Evolutionary conservation across 2,329 filamentous ascomycete genomes (phyloP), one percentile per base, ranked within the genome.

Genomic region (Fusarium lateritium): DNA sequence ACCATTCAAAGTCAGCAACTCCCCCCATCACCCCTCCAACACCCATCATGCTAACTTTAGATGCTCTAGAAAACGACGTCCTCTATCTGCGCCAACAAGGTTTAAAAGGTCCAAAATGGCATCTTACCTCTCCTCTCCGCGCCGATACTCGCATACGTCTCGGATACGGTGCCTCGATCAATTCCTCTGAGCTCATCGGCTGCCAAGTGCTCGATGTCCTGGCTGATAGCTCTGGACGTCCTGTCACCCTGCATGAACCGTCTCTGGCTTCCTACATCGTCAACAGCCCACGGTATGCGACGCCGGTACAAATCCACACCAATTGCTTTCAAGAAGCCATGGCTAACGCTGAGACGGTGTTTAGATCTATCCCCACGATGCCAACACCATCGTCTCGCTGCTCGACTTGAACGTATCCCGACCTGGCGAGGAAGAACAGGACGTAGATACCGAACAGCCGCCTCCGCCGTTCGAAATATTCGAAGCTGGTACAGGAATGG

Each of bases 401-500:
- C 85, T 97, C 22, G 92, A 96, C 76, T 83, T 96, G 44, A 90
- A 95, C 76, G 86, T 89, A 31, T 76, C 82, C 4, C 77, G 80
- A 73, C 72, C 80, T 31, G 68, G 73, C 38, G 74, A 80, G 62
- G 76, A 79, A 24, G 76, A 77, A 21, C 62, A 73, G 13, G 71
- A 73, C 28, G 15, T 14, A 9, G 39, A 46, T 15, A 76, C 79
- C 7, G 77, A 80, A 14, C 71, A 78, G 15, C 19, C 28, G 5
- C 26, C 47, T 34, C 78, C 82, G 10, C 86, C 85, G 1, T 78
- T 94, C 14, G 91, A 95, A 75, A 92, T 96, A 44, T 89, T 96
- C 53, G 93, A 96, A 79, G 92, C 92, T 46, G 93, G 93, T 17
- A 96, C 93, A 5, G 93, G 93, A n/a, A 92, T 94, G 83, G 93